A percentile compares a stretch with the other conserved stretches of the same genome.
Conservation (phyloP, 495 filamentous ascomycete genomes). For the Penicillium lagena region DNA sequence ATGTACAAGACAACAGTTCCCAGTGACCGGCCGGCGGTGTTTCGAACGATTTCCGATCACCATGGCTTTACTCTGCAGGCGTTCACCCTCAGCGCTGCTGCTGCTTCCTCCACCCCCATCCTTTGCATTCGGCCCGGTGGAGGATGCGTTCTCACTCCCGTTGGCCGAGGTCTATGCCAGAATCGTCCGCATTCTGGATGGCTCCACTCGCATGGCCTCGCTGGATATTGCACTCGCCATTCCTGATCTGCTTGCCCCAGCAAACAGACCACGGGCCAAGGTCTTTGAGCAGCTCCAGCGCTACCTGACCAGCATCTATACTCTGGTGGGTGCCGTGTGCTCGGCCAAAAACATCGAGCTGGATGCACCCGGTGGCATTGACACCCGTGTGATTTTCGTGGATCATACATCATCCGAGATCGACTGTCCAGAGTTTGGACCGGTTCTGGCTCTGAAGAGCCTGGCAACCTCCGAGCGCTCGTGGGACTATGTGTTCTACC, state of each 20-base stretch:
- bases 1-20: too few species aligned
- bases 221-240: constrained; percentile 42
- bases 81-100: constrained; percentile 31
- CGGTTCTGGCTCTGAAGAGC: constrained; percentile 58
- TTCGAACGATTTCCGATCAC: background rate
- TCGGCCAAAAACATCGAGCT: constrained; percentile 55
- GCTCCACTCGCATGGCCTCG: constrained; percentile 20
- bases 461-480: constrained; percentile 56
- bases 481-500: constrained; percentile 68
- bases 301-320: constrained; percentile 72
- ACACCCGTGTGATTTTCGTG: constrained; percentile 69
- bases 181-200: constrained; percentile 20
- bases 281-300: constrained; percentile 58
- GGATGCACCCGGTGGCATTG: constrained; percentile 64
- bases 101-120: constrained; percentile 43
- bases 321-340: constrained; percentile 62
- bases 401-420: constrained; percentile 22
- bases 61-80: constrained; percentile 20
- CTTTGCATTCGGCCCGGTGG: constrained; percentile 30
- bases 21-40: too few species aligned
- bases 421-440: constrained; percentile 39
- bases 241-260: constrained; percentile 31
- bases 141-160: constrained; percentile 32
- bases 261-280: constrained; percentile 41
- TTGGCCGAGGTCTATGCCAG: constrained; percentile 27